Evolutionary conservation across 1,139 yeast genomes (phyloP), one percentile per base, ranked within the genome.

Genomic region (Kodamaea alishanica): DNA sequence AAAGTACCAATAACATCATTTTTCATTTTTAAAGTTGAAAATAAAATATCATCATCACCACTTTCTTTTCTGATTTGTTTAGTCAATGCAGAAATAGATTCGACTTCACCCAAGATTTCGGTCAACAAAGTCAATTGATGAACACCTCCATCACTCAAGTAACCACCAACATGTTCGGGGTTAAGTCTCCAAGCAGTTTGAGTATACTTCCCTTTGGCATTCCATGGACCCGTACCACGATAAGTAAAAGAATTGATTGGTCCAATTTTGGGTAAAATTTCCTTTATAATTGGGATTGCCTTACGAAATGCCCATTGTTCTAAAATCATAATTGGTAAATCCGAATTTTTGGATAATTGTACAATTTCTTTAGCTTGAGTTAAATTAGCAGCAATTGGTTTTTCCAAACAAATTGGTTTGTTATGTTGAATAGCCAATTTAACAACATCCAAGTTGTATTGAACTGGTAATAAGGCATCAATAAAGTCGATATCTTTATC

Each of bases 91-190:
- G 84, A 73, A 28, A 88, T 77, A 4, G 81, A 63, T 40, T 75
- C 79, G 20, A 87, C 83, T 27, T 73, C 70, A 35, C 97, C 96
- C 44, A 89, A 70, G n/a, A 87, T 79, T 46, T 79, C 88, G 7
- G 95, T 87, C 51, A 89, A 74, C 33, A 87, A 67, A 3, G 96
- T 96, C 60, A 89, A 68, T 63, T 89, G 96, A 63, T 89, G 97
- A 9, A 89, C 97, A 58, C 97, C 97, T 52, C 96, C 96, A 56
- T 89, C 97, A 48, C 92, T 81, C 51, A 89, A 70, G 62, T 73
- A 88, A 0, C 97, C 97, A 42, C 97, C 97, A 48, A 88, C 76
- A 56, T 89, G 97, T 60, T 87, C 83, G 28, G 97, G 97, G 42
- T 81, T 73, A 57, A 75, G 76, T 72, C 97, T 81, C 97, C 97